Percentiles rank a stretch among this genome's conserved stretches.
These are phyloP conservation scores for Ustilago cynodontis DNA, from an alignment of 1,284 basidiomycete genomes.

Conservation along the genomic window DNA sequence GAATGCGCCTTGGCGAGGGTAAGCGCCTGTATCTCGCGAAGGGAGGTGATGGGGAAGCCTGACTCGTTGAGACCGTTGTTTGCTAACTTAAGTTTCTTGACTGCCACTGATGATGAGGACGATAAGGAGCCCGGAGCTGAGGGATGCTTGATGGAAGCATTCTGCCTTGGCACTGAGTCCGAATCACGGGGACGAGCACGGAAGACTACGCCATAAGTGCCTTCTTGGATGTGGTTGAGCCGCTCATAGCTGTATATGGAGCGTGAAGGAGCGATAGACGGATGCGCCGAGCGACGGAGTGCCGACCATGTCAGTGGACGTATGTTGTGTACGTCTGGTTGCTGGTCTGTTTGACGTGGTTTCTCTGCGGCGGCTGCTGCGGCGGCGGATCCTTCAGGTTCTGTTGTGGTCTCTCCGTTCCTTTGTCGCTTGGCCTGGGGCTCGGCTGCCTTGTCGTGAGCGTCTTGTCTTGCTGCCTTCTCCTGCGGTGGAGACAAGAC, in stretches of 20 bases:
- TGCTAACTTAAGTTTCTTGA: constrained; percentile 98
- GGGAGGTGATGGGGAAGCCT: constrained; percentile 96
- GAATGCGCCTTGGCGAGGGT: constrained; percentile 80
- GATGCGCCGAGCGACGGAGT: constrained; percentile 44
- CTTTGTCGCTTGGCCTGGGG: background rate
- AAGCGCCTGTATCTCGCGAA: constrained; percentile 93
- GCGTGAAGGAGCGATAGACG: constrained; percentile 51
- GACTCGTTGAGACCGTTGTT: constrained; percentile 82
- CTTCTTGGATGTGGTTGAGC: constrained; percentile 98
- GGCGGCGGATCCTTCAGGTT: background rate
- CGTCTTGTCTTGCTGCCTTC: background rate
- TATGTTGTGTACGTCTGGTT: background rate
- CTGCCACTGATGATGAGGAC: constrained; percentile 75
- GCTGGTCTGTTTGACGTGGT: background rate
- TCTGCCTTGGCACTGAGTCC: constrained; percentile 4
- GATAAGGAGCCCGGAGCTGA: background rate
- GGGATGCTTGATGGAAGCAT: background rate
- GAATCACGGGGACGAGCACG: constrained; percentile 77
- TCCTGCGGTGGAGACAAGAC: background rate
- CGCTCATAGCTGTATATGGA: constrained; percentile 63
- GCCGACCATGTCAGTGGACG: constrained; percentile 15
- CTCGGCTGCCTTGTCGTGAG: background rate
- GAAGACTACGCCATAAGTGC: constrained; percentile 97
- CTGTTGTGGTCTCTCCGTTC: background rate
- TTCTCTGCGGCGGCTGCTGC: background rate